A percentile compares a stretch with the other conserved stretches of the same genome.
Evolutionary conservation across 306 rosid genomes (phyloP).

Genomic region (Pyrus pyrifolia): DNA sequence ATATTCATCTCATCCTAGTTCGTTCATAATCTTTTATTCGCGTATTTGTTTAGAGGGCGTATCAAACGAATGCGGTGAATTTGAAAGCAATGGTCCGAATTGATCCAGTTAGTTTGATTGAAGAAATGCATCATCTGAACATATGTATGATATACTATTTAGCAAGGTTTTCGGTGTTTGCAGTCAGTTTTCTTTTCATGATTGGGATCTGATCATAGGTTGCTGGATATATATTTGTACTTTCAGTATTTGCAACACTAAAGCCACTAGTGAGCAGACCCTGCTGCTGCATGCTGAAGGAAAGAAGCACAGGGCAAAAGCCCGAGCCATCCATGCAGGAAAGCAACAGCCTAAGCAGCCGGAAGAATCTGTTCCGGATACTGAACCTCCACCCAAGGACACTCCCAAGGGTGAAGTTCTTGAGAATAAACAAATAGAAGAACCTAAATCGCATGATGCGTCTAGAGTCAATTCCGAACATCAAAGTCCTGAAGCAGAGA

Average conservation of each 20-base stretch:
- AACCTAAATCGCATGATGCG: constrained; percentile 27
- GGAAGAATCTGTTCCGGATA: constrained; percentile 35
- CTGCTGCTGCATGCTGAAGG: constrained; percentile 94
- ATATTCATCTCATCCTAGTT: constrained; percentile 2
- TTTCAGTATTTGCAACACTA: constrained; percentile 80
- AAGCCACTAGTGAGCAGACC: constrained; percentile 79
- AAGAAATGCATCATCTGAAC: no score
- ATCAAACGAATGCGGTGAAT: no score
- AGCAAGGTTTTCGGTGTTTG: background rate
- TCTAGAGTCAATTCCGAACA: constrained; percentile 11
- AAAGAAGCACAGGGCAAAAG: constrained; percentile 89
- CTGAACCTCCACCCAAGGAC: constrained; percentile 27
- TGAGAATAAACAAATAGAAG: constrained; percentile 25
- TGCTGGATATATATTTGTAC: constrained; percentile 14
- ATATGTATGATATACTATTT: background rate
- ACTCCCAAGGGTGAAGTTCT: constrained; percentile 20
- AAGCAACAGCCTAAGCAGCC: constrained; percentile 38
- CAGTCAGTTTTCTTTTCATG: background rate
- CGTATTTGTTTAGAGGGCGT: background rate
- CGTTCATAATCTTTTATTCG: background rate
- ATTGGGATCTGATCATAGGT: constrained; percentile 3
- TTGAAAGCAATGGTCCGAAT: no score
- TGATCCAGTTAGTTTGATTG: no score
- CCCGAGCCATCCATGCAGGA: constrained; percentile 62
- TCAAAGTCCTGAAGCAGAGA: constrained; percentile 26